Conservation (phyloP, 371 early-diverging fungal species). For the Mucor irregularis region DNA sequence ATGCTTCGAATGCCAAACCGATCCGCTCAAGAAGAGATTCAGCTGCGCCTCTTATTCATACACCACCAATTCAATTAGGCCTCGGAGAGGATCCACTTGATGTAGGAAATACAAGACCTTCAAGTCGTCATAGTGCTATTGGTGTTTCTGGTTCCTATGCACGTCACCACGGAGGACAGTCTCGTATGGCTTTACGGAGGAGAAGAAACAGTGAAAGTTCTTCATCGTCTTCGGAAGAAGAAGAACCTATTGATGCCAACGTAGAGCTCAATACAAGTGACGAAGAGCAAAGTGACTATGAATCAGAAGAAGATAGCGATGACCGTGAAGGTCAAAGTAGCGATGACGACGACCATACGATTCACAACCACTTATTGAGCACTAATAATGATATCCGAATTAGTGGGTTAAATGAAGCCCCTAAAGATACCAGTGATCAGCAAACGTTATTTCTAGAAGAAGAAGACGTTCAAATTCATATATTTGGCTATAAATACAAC, state of each 20-base stretch:
- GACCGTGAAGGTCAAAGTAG: background rate
- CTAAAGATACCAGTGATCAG: constrained; percentile 13
- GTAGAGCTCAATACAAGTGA: constrained; percentile 36
- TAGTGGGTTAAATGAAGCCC: constrained; percentile 17
- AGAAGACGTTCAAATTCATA: constrained; percentile 53
- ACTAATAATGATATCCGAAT: constrained; percentile 8
- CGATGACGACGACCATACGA: constrained; percentile 14
- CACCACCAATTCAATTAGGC: constrained; percentile 25
- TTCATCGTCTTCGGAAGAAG: background rate
- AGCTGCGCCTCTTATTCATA: constrained; percentile 48
- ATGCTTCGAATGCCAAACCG: background rate
- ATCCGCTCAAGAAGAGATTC: constrained; percentile 34
- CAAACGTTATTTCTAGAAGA: constrained; percentile 36
- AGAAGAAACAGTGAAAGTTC: constrained; percentile 27
- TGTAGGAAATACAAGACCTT: background rate
- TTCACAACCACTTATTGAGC: background rate
- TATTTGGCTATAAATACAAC: constrained; percentile 67
- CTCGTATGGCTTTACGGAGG: constrained; percentile 13
- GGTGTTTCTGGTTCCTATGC: constrained; percentile 2
- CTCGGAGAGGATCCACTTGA: constrained; percentile 6
- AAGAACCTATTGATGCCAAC: constrained; percentile 18
- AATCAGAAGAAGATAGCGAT: constrained; percentile 18
- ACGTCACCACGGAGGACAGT: constrained; percentile 14
- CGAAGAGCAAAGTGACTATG: constrained; percentile 13
- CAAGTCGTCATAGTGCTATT: background rate